Evolutionary conservation across 129 eudicot genomes (phyloP).

Genomic region (Chrysanthemum seticuspe): DNA sequence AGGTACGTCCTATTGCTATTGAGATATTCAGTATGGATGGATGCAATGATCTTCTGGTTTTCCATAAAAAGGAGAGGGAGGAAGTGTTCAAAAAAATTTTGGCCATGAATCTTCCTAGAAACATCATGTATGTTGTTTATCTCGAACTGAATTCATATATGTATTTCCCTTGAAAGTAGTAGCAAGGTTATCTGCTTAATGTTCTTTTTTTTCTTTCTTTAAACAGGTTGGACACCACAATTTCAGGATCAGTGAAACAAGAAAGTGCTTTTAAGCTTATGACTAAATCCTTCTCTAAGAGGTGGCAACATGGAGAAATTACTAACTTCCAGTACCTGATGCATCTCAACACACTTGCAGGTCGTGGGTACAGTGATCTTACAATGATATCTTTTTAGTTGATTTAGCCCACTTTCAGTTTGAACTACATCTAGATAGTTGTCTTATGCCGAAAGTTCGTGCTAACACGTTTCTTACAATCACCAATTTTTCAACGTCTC

Average conservation of each 20-base stretch:
- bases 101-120: slow-evolving; percentile 91
- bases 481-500: no score
- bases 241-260: slow-evolving; percentile 83
- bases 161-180: not conserved
- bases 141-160: not conserved
- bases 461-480: no score
- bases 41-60: slow-evolving; percentile 94
- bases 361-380: slow-evolving; percentile 99
- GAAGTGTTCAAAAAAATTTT: slow-evolving; percentile 85
- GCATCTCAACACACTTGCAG: slow-evolving; percentile 99
- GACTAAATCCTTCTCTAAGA: slow-evolving; percentile 91
- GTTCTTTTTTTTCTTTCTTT: not conserved
- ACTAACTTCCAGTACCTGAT: slow-evolving; percentile 96
- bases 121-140: slow-evolving; percentile 74
- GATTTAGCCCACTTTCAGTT: no score
- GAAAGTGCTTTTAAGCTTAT: slow-evolving; percentile 74
- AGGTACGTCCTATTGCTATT: slow-evolving; percentile 87
- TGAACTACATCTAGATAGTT: no score
- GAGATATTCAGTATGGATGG: slow-evolving; percentile 99
- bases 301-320: slow-evolving; percentile 98
- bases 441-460: no score
- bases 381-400: slow-evolving; percentile 30
- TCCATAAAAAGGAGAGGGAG: slow-evolving; percentile 96
- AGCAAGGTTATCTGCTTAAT: not conserved
- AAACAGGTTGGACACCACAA: slow-evolving; percentile 91